Percentiles rank a stretch among this genome's conserved stretches.
phyloP scores from a whole-genome alignment of 805 yeast genomes.

The Cephaloascus fragrans region DNA sequence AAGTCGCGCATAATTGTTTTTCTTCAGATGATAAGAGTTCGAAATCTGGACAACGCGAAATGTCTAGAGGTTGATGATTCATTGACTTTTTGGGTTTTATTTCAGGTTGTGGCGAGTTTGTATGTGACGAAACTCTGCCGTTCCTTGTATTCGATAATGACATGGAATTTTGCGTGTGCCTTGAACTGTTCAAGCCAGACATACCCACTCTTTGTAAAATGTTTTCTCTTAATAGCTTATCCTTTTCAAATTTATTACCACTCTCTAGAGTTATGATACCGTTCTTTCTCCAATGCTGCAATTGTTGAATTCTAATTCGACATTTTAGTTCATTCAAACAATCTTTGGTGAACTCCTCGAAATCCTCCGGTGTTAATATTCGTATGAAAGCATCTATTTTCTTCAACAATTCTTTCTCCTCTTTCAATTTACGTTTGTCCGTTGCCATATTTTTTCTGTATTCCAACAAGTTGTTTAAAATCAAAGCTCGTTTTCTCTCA shows the following conservation, averaged over 20 bases:
- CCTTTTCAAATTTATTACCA: conserved; percentile 83
- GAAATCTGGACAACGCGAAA: conserved; percentile 71
- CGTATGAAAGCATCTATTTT: conserved; percentile 75
- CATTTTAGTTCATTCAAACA: conserved; percentile 69
- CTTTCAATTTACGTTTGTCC: conserved; percentile 82
- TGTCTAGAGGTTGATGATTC: conserved; percentile 52
- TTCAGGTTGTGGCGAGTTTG: conserved; percentile 26
- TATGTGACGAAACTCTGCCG: conserved; percentile 5
- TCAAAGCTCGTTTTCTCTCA: conserved; percentile 76
- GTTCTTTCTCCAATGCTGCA: conserved; percentile 88
- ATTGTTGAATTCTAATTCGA: conserved; percentile 73
- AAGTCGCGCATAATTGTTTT: conserved; percentile 70
- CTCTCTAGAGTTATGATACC: conserved; percentile 80
- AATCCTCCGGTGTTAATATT: conserved; percentile 73
- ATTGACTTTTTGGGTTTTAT: conserved; percentile 30
- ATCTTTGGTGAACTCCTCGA: conserved; percentile 62
- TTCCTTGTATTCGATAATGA: conserved; percentile 2
- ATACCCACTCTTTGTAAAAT: conserved; percentile 46
- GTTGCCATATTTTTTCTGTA: conserved; percentile 71
- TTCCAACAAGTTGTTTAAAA: conserved; percentile 72
- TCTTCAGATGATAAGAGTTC: conserved; percentile 83
- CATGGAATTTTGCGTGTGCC: conserved; percentile 9
- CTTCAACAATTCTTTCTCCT: conserved; percentile 75
- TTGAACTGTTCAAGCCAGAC: conserved; percentile 4
- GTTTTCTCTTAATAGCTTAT: conserved; percentile 58